These are phyloP conservation scores for Myxozyma geophila DNA, from an alignment of 805 yeast species.

Conservation along the genomic window DNA sequence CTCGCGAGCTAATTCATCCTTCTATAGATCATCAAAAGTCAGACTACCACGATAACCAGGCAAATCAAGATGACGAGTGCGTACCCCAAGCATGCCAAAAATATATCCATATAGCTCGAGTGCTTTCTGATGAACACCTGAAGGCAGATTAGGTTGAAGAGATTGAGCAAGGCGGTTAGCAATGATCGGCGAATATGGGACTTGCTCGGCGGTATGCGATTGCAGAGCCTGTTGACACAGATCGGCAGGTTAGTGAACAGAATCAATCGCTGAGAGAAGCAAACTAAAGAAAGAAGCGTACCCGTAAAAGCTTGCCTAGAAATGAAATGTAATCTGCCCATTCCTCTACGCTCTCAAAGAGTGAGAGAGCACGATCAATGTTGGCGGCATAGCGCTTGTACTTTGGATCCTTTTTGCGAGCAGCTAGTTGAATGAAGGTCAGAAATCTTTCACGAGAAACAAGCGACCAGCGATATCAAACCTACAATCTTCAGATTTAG, in stretches of 20 bases:
- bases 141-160: conserved; percentile 78
- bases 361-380: conserved; percentile 71
- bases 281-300: conserved; percentile 48
- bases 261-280: not conserved
- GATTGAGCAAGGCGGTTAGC: conserved; percentile 78
- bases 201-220: conserved; percentile 45
- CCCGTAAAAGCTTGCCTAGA: conserved; percentile 75
- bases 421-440: conserved; percentile 14
- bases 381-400: conserved; percentile 71
- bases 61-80: not conserved
- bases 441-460: not conserved
- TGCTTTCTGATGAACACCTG: conserved; percentile 93
- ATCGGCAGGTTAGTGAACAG: not conserved
- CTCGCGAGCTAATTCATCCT: conserved; percentile 53
- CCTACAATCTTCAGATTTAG: conserved; percentile 35
- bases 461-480: not conserved
- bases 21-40: conserved; percentile 11
- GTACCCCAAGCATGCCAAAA: conserved; percentile 53
- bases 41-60: not conserved
- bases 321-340: conserved; percentile 99
- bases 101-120: conserved; percentile 74
- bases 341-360: conserved; percentile 83
- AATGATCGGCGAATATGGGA: conserved; percentile 71
- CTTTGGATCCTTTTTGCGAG: conserved; percentile 51
- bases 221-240: conserved; percentile 37